Evolutionary conservation across 1,284 basidiomycete genomes (phyloP).

Genomic region (Leccinum glutinopallens): DNA sequence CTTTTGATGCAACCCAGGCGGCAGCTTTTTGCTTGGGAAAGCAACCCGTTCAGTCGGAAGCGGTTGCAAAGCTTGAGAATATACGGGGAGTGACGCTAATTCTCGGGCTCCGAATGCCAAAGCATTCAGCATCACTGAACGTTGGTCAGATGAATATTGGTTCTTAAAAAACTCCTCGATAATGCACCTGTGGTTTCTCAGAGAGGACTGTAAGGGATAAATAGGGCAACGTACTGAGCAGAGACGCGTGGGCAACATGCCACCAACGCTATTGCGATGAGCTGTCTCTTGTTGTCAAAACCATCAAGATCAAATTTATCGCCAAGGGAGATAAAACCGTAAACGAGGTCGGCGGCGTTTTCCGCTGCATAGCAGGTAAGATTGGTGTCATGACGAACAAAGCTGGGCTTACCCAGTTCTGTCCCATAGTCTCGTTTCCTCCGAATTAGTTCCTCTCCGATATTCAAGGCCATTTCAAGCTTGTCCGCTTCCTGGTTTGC

Average conservation of each 20-base stretch:
- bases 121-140: conserved; percentile 83
- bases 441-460: conserved; percentile 80
- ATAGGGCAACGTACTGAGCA: conserved; percentile 64
- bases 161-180: conserved; percentile 92
- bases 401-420: conserved; percentile 71
- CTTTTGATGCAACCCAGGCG: conserved; percentile 66
- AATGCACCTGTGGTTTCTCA: conserved; percentile 56
- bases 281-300: conserved; percentile 82
- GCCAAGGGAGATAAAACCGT: conserved; percentile 74
- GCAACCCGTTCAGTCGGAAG: conserved; percentile 41
- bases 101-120: conserved; percentile 86
- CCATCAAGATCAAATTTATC: conserved; percentile 82
- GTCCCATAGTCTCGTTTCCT: conserved; percentile 82
- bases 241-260: conserved; percentile 76
- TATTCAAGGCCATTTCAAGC: conserved; percentile 76
- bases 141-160: conserved; percentile 86
- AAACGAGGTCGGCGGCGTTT: conserved; percentile 82
- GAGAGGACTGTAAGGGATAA: not conserved
- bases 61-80: conserved; percentile 41
- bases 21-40: conserved; percentile 82
- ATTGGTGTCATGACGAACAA: not conserved
- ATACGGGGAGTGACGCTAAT: conserved; percentile 69
- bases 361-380: conserved; percentile 57
- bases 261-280: conserved; percentile 77
- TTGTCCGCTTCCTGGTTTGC: conserved; percentile 73